Base-by-base conservation (phyloP, 2,329 filamentous ascomycete genomes). In the Xylaria sp. region DNA sequence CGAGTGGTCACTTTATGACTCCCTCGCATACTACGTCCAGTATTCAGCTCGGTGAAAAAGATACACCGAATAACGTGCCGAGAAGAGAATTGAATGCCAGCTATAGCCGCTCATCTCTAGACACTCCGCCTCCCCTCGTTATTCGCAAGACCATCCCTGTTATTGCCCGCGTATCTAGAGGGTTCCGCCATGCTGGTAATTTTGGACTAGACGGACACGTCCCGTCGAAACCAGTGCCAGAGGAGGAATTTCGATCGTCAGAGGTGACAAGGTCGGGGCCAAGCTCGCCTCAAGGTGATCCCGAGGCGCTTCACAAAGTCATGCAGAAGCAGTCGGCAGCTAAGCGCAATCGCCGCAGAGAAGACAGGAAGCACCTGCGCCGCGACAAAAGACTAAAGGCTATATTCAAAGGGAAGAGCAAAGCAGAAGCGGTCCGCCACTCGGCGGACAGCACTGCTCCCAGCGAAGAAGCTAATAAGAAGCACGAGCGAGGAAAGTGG, bases 121-220 rank as follows among this genome's bases (percentile, higher is more conserved):
- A 39, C 10, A 60, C 34, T 32, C 39, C 63, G 37, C 61, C 20
- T 1, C 60, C 48, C 13, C 52, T 10, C 1, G 39, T 67, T 28
- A 55, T 66, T 15, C 63, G 68, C 15, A 72, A 63, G 15, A 70
- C 72, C 18, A 70, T 74, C 28, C 72, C 73, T 9, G 69, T 71
- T 13, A 25, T 73, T 46, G 61, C 68, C 15, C 71, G 72, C 25
- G 52, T 74, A 7, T 70, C 72, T 1, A 71, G 72, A 37, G 62
- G 66, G 20, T 37, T 75, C 2, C 65, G 60, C 1, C 32, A 52
- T 28, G 57, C 66, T 5, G 41, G 65, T 10, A 62, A 57, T n/a
- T 74, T 78, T 50, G 76, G 76, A 18, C 68, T 77, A 20, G 76
- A 78, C 37, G 76, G 76, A 0, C 64, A 75, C 18, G 46, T 69